Percentiles rank a stretch among this genome's conserved stretches.
These are phyloP conservation scores for Mycena maculata DNA, from an alignment of 768 basidiomycete genomes.

Conservation along the genomic window DNA sequence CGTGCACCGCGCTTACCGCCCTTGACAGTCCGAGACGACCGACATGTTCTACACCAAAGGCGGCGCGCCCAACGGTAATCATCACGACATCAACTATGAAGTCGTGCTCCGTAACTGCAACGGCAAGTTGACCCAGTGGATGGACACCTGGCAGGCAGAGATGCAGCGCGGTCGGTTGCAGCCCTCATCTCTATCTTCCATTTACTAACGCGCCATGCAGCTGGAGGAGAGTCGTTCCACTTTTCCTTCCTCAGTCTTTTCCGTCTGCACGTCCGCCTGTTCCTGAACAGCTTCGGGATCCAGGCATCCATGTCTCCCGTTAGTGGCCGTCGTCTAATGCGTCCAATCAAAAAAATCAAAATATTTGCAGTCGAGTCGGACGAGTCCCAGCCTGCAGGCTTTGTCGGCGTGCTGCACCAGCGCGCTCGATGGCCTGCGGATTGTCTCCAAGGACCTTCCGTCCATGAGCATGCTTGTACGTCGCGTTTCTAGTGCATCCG, in stretches of 20 bases:
- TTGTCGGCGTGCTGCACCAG: slow-evolving; percentile 79
- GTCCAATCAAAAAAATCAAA: slow-evolving; percentile 21
- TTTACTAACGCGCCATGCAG: slow-evolving; percentile 48
- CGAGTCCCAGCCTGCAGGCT: slow-evolving; percentile 73
- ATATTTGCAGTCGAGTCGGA: slow-evolving; percentile 60
- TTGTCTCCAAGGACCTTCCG: slow-evolving; percentile 80
- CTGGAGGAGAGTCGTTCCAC: slow-evolving; percentile 81
- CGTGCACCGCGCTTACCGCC: slow-evolving; percentile 7
- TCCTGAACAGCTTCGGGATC: slow-evolving; percentile 87
- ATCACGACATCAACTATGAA: slow-evolving; percentile 79
- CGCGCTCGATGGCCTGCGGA: slow-evolving; percentile 75
- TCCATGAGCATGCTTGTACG: slow-evolving; percentile 79
- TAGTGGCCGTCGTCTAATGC: slow-evolving; percentile 39
- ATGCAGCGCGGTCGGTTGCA: slow-evolving; percentile 70
- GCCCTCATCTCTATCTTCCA: neutral
- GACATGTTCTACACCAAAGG: slow-evolving; percentile 74
- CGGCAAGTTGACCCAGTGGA: slow-evolving; percentile 77
- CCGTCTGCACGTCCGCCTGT: slow-evolving; percentile 81
- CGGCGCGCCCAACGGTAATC: slow-evolving; percentile 51
- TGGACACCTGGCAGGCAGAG: slow-evolving; percentile 75
- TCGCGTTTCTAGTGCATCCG: slow-evolving; percentile 12
- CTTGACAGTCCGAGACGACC: slow-evolving; percentile 80
- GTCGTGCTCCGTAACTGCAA: slow-evolving; percentile 80
- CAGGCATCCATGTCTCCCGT: slow-evolving; percentile 71
- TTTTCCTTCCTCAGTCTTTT: slow-evolving; percentile 80